Evolutionary conservation across 75 land plant species (phyloP), one percentile per base, ranked within the genome.

Genomic region (Pinus tabuliformis): DNA sequence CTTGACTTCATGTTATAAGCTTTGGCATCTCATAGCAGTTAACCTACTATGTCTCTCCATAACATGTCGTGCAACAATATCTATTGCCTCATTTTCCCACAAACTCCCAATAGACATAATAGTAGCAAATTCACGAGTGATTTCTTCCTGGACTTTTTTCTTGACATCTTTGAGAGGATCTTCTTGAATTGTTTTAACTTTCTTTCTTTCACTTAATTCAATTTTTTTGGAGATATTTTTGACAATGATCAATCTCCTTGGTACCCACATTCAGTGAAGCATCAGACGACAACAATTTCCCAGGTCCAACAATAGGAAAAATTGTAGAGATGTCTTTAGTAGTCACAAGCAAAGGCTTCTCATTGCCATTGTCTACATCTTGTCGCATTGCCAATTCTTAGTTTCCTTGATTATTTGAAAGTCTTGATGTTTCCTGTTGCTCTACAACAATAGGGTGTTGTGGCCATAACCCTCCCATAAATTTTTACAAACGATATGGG

Each of bases 61-160:
- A 39, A 95, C 98, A 61, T 86, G 83, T 72, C 86, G 82, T 16
- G 96, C 87, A 12, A 96, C 98, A 49, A 95, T 84, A 20, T 96
- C 92, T 16, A 96, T 96, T 54, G 98, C 98, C 77, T 95, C 98
- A 84, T 96, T 95, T 57, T 96, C 98, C 16, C 96, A 79, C 30
- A 91, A 39, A 8, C 88, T 87, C 36, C 98, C 96, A 59, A 86
- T 77, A 33, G 94, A 93, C 98, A 95, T 95, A 15, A 95, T 82
- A 22, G 87, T 84, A 2, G 92, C 85, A 85, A 95, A 95, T 73
- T 95, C 98, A 4, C 66, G 78, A 30, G 78, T 81, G 14, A 95
- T 95, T 76, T 95, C 98, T 39, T 89, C 94, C 68, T 93, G 93
- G 15, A 95, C 86, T 71, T 76, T 85, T 56, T 76, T 83, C 14